Evolutionary conservation across 176 grass and related monocot genomes (phyloP), one percentile per base, ranked within the genome.

Genomic region (Rhynchospora pubera): DNA sequence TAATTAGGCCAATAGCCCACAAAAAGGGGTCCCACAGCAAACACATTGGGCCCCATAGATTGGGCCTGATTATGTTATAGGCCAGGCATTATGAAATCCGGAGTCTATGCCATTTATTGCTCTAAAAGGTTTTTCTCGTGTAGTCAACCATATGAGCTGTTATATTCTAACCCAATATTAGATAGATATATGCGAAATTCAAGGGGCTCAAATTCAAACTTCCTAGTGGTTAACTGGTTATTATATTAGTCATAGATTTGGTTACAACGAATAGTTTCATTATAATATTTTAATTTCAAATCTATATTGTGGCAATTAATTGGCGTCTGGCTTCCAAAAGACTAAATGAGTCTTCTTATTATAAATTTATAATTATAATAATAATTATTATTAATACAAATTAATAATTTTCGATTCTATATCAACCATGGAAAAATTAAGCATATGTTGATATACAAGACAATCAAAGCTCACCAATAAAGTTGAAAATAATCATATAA

Each of bases 101-200:
- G 32, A 59, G 5, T 55, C 55, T 61, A 45, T 45, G 78, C 78
- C 78, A 80, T 80, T 78, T 62, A 80, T 45, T 46, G 39, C 78
- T 23, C 21, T 80, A 62, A 32, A 79, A 61, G 52, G 55, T 79
- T 62, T 62, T 51, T 42, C 55, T 79, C 70, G 60, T 79, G 26
- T 43, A 44, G 77, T 79, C 24, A 42, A 79, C 56, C 77, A 63
- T 80, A n/a, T 63, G 72, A 77, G 72, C 23, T 77, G 23, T 77
- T 55, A 16, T 76, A 30, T 55, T 75, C 63, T 69, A 70, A 69
- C 7, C 66, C 39, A 16, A 55, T 77, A 30, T n/a, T n/a, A n/a
- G n/a, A n/a, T 77, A 56, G 23, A 55, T 77, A 30, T 77, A 56
- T 56, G 72, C 12, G 55, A 22, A 30, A 50, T 32, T 56, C 14